Base-by-base conservation (phyloP, 2,329 filamentous ascomycete genomes). In the Trichophyton mentagrophytes region DNA sequence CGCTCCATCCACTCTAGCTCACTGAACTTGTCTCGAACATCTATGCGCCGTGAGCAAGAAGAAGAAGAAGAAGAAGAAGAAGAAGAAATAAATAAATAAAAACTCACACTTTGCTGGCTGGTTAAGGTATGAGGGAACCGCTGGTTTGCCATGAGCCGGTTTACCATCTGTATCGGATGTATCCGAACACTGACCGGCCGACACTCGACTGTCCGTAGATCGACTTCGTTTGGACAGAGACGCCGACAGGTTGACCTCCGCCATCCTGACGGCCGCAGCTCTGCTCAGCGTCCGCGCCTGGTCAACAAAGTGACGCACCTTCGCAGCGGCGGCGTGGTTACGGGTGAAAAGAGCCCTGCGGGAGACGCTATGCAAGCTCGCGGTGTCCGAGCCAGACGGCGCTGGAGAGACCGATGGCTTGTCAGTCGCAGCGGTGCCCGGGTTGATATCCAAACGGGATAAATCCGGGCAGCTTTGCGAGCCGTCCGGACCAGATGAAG, bases 1-100 rank as follows among this genome's bases (percentile, higher is more conserved):
- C 80, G 75, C 72, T 86, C 80, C 67, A 81, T 75, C 80, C 80
- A 81, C 74, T 85, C 78, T 49, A 88, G 75, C 62, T 84, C 80
- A 61, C 79, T 73, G 69, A 86, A 87, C 67, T 83, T 85, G 61
- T 76, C 71, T 62, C 79, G 76, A 57, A 86, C 77, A 61, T 85
- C 83, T 84, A 67, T 58, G 17, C 30, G 36, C 63, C 61, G 51
- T 55, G 25, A 25, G 20, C 13, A n/a, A 55, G 20, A 25, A 30
- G 27, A 53, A 25, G 30, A 33, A 11, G 17, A 47, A 11, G 17
- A 47, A 47, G 20, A 22, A 25, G 22, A 49, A 49, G 13, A 49
- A 22, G 13, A 27, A 49, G 1, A n/a, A 7, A 51, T 22, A 51
- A 5, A 27, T 6, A 11, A 3, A 13, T 13, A 9, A 15, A 51